Evolutionary conservation across 495 filamentous ascomycete genomes (phyloP).

Genomic region (Penicillium macrosclerotiorum): DNA sequence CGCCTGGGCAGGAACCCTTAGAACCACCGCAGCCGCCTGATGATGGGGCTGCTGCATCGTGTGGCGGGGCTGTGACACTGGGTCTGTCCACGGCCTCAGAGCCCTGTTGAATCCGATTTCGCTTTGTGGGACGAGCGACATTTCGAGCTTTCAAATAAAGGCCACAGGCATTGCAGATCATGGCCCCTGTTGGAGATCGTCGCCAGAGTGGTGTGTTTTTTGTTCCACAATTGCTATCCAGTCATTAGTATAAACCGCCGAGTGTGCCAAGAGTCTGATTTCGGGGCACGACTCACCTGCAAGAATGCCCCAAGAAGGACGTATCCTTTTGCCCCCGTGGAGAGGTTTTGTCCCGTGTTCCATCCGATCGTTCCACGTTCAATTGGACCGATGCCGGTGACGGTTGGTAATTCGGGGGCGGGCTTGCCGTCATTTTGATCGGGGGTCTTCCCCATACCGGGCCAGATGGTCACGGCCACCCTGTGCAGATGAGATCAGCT

Average conservation of each 20-base stretch:
- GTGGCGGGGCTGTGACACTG: slow-evolving; percentile 7
- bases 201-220: slow-evolving; percentile 94
- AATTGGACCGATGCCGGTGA: slow-evolving; percentile 10
- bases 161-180: slow-evolving; percentile 97
- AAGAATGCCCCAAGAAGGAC: slow-evolving; percentile 50
- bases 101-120: slow-evolving; percentile 56
- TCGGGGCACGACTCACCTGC: too few species aligned
- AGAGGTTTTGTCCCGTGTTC: slow-evolving; percentile 28
- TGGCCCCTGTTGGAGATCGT: slow-evolving; percentile 85
- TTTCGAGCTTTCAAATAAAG: slow-evolving; percentile 94
- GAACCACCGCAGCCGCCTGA: slow-evolving; percentile 40
- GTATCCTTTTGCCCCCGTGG: slow-evolving; percentile 40
- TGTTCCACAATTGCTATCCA: slow-evolving; percentile 84
- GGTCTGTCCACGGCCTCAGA: slow-evolving; percentile 29
- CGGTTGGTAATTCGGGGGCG: slow-evolving; percentile 7
- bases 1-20: slow-evolving; percentile 90
- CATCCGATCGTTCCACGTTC: slow-evolving; percentile 6
- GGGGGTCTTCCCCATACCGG: slow-evolving; percentile 25
- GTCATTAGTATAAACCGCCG: neutral
- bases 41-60: slow-evolving; percentile 20
- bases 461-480: slow-evolving; percentile 40
- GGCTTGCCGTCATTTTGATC: slow-evolving; percentile 13
- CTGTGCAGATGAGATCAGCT: slow-evolving; percentile 46
- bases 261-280: too few species aligned
- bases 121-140: slow-evolving; percentile 79